Conservation (phyloP, 148 eudicot genomes). For the Rhododendron vialii region DNA sequence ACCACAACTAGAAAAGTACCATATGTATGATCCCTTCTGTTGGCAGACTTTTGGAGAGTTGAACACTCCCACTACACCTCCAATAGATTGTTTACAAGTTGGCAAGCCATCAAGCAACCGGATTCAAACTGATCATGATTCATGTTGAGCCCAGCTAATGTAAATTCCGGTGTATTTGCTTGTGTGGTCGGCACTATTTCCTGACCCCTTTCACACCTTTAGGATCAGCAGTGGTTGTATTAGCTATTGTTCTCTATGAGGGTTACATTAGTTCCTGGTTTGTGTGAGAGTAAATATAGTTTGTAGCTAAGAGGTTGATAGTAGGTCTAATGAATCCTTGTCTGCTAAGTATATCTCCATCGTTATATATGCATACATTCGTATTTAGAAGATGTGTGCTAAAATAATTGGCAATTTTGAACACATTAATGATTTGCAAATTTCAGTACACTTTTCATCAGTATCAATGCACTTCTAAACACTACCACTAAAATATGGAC, state of each 20-base stretch:
- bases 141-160: slow-evolving; percentile 36
- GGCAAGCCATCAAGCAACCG: slow-evolving; percentile 63
- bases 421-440: neutral
- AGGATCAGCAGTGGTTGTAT: slow-evolving; percentile 2
- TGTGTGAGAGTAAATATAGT: neutral
- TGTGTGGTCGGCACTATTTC: slow-evolving; percentile 27
- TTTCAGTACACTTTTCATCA: neutral
- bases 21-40: slow-evolving; percentile 67
- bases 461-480: neutral
- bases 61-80: slow-evolving; percentile 60
- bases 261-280: slow-evolving; percentile 7
- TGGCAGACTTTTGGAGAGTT: slow-evolving; percentile 83
- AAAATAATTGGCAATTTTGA: neutral
- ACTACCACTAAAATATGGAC: neutral
- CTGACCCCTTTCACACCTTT: slow-evolving; percentile 25
- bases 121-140: slow-evolving; percentile 52
- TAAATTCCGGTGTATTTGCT: slow-evolving; percentile 9
- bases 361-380: slow-evolving; percentile 4
- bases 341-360: neutral
- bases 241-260: neutral
- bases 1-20: slow-evolving; percentile 60
- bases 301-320: neutral
- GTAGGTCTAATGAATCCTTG: neutral
- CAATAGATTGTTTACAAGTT: slow-evolving; percentile 53
- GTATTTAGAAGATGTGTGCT: neutral